Conservation (phyloP, 2,329 filamentous ascomycete genomes). For the Apiospora arundinis region DNA sequence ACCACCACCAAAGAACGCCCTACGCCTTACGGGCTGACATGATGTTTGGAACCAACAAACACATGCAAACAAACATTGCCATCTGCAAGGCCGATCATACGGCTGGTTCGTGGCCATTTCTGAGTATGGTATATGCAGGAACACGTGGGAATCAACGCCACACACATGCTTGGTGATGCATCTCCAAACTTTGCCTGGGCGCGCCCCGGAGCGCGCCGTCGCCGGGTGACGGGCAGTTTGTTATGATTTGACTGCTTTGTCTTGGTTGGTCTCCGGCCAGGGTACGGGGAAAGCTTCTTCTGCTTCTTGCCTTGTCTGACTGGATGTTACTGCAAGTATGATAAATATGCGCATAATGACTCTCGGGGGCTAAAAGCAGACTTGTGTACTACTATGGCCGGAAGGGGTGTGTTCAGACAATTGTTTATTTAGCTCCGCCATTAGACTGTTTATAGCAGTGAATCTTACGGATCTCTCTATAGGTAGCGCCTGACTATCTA, state of each 20-base stretch:
- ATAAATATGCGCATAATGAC: background rate
- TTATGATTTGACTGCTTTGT: background rate
- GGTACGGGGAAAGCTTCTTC: background rate
- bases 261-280: background rate
- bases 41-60: background rate
- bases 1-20: background rate
- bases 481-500: background rate
- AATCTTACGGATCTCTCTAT: background rate
- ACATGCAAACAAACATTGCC: background rate
- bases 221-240: background rate
- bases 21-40: background rate
- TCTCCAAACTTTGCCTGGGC: background rate
- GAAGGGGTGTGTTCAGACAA: background rate
- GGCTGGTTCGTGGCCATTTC: background rate
- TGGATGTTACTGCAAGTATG: background rate
- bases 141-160: background rate
- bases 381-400: background rate
- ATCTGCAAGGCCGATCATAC: background rate
- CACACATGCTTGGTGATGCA: background rate
- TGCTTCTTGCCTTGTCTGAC: background rate
- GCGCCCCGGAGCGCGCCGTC: background rate
- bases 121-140: constrained; percentile 8
- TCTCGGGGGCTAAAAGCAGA: background rate
- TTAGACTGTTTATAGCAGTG: background rate
- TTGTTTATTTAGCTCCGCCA: background rate